These are phyloP conservation scores for Psilocybe subaeruginosa DNA, from an alignment of 768 basidiomycete genomes.

Conservation along the genomic window DNA sequence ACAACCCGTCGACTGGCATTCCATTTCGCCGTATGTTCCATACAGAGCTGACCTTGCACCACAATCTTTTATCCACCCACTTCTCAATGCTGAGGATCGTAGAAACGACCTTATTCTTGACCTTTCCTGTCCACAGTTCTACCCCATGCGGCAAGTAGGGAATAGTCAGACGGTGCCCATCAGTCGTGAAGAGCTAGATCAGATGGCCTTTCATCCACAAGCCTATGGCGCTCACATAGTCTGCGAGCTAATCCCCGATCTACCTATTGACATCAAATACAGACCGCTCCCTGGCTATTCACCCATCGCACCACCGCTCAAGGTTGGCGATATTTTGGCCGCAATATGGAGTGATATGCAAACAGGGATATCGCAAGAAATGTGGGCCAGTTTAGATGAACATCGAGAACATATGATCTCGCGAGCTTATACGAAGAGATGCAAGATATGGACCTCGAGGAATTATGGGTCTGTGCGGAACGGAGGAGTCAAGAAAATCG, in stretches of 20 bases:
- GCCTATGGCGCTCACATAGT: constrained; percentile 57
- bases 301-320: constrained; percentile 44
- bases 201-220: constrained; percentile 60
- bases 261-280: constrained; percentile 60
- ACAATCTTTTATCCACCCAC: constrained; percentile 43
- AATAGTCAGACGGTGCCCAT: constrained; percentile 41
- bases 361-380: constrained; percentile 40
- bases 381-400: constrained; percentile 37
- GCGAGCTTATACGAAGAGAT: constrained; percentile 41
- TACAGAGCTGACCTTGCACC: constrained; percentile 15
- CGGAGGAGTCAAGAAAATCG: constrained; percentile 62
- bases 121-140: constrained; percentile 49
- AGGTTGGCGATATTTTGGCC: constrained; percentile 59
- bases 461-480: constrained; percentile 33
- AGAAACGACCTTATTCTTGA: constrained; percentile 56
- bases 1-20: constrained; percentile 1
- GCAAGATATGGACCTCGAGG: constrained; percentile 32
- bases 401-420: constrained; percentile 33
- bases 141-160: constrained; percentile 43
- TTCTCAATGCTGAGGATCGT: constrained; percentile 52
- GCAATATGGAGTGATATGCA: constrained; percentile 53
- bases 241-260: constrained; percentile 58
- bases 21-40: constrained; percentile 26
- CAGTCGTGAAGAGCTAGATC: constrained; percentile 44
- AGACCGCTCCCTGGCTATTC: constrained; percentile 27